These are phyloP conservation scores for Cordyceps sp. DNA, from an alignment of 2,329 filamentous ascomycete genomes.

Conservation along the genomic window DNA sequence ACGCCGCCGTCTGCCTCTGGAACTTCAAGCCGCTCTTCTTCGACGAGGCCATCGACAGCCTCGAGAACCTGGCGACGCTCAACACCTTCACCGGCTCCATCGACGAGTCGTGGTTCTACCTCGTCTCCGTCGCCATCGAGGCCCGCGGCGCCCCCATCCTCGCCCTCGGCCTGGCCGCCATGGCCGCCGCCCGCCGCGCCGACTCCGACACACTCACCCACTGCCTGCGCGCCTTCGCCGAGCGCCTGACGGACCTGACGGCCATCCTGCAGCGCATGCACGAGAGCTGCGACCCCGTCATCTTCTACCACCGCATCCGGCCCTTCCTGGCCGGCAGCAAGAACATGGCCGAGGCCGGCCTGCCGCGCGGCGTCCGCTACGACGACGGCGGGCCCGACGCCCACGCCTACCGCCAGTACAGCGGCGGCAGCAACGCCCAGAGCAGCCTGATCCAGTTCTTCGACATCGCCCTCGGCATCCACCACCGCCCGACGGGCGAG, in stretches of 20 bases:
- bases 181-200: conserved; percentile 56
- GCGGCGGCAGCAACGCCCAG: conserved; percentile 91
- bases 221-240: conserved; percentile 68
- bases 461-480: conserved; percentile 75
- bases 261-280: conserved; percentile 75
- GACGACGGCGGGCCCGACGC: conserved; percentile 60
- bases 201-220: conserved; percentile 57
- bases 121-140: conserved; percentile 91
- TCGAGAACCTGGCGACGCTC: conserved; percentile 78
- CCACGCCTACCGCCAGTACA: conserved; percentile 64
- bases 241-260: conserved; percentile 73
- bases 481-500: conserved; percentile 79
- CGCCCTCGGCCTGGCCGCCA: conserved; percentile 75
- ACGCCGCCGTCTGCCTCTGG: conserved; percentile 84
- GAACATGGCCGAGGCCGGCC: conserved; percentile 89
- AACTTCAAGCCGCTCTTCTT: conserved; percentile 89
- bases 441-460: conserved; percentile 97
- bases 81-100: conserved; percentile 85
- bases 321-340: conserved; percentile 92
- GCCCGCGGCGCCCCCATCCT: conserved; percentile 77
- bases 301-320: conserved; percentile 93
- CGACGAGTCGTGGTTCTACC: conserved; percentile 98
- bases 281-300: conserved; percentile 81
- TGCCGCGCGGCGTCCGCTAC: conserved; percentile 77
- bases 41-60: conserved; percentile 62